phyloP scores from a whole-genome alignment of 768 basidiomycete species.

The Mycena polygramma region DNA sequence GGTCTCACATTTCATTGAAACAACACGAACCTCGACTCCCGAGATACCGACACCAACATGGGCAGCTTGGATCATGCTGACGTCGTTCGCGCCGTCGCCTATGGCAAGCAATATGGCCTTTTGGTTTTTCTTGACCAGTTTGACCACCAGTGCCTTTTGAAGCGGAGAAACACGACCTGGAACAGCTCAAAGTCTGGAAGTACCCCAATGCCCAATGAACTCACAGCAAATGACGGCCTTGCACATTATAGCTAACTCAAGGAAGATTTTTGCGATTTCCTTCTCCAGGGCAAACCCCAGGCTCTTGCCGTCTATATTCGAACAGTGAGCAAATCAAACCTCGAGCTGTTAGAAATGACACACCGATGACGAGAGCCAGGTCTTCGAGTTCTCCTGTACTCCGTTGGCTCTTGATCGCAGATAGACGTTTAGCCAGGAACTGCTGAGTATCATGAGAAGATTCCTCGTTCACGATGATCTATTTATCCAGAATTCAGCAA shows the following conservation, averaged over 20 bases:
- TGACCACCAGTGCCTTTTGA: conserved; percentile 97
- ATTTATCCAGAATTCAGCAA: conserved; percentile 5
- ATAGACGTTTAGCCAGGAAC: conserved; percentile 88
- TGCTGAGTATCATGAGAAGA: conserved; percentile 85
- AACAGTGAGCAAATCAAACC: conserved; percentile 26
- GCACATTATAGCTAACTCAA: conserved; percentile 97
- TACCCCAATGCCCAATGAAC: conserved; percentile 44
- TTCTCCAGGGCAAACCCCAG: conserved; percentile 94
- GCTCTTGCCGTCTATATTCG: conserved; percentile 88
- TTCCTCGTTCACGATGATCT: conserved; percentile 97
- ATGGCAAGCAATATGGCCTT: conserved; percentile 96
- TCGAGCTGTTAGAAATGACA: conserved; percentile 32
- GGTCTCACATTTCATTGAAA: no score
- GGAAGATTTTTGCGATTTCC: conserved; percentile 87
- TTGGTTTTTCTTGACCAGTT: conserved; percentile 98
- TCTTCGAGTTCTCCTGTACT: conserved; percentile 95
- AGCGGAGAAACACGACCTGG: conserved; percentile 96
- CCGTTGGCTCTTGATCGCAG: conserved; percentile 93
- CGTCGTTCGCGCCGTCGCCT: conserved; percentile 98
- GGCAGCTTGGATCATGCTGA: conserved; percentile 99
- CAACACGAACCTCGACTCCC: conserved; percentile 74
- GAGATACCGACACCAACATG: conserved; percentile 99
- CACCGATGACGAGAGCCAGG: conserved; percentile 94
- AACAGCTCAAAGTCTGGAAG: conserved; percentile 1
- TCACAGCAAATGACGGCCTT: conserved; percentile 98